Evolutionary conservation across 805 yeast genomes (phyloP).

Genomic region (Hanseniaspora valbyensis): DNA sequence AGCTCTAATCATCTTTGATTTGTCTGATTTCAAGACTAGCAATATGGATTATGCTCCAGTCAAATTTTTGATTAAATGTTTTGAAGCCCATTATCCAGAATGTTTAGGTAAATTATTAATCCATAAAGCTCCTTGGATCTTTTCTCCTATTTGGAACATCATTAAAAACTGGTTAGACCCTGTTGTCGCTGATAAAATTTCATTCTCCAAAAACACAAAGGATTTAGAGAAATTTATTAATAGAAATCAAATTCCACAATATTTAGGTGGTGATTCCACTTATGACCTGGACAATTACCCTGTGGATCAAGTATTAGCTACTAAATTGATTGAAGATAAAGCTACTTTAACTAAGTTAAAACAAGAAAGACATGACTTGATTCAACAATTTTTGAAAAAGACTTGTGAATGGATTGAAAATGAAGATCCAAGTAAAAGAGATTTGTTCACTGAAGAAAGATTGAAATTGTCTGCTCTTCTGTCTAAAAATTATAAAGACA

Average conservation of each 20-base stretch:
- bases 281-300: constrained; percentile 47
- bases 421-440: constrained; percentile 39
- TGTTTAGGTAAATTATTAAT: constrained; percentile 72
- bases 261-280: constrained; percentile 62
- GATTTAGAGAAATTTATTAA: constrained; percentile 60
- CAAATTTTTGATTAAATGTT: constrained; percentile 74
- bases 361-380: constrained; percentile 45
- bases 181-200: constrained; percentile 83
- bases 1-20: constrained; percentile 75
- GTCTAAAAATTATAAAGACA: constrained; percentile 48
- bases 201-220: constrained; percentile 58
- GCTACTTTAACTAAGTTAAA: constrained; percentile 37
- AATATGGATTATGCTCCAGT: constrained; percentile 92
- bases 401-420: constrained; percentile 75
- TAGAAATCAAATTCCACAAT: constrained; percentile 48
- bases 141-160: constrained; percentile 87
- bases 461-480: constrained; percentile 42
- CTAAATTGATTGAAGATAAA: constrained; percentile 31
- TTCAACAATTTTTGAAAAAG: constrained; percentile 44
- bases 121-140: constrained; percentile 95
- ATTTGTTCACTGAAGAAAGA: constrained; percentile 42
- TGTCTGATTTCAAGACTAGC: constrained; percentile 73
- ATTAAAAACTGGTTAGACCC: constrained; percentile 94
- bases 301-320: constrained; percentile 42
- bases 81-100: constrained; percentile 96